A percentile compares a stretch with the other conserved stretches of the same genome.
Conservation (phyloP, 2,329 filamentous ascomycete genomes). For the Tolypocladium tropicale region DNA sequence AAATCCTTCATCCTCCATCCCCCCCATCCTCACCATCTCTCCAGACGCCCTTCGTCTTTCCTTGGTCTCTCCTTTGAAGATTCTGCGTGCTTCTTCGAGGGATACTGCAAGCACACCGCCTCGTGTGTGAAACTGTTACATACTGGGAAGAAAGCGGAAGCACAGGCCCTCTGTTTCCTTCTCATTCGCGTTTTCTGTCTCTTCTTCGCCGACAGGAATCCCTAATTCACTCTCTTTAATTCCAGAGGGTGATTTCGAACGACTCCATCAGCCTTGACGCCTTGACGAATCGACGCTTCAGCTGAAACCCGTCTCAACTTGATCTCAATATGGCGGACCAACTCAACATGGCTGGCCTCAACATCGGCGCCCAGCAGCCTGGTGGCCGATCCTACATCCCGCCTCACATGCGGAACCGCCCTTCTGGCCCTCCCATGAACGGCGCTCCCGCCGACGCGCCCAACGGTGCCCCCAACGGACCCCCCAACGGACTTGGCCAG, state of each 20-base stretch:
- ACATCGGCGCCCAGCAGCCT: conserved; percentile 37
- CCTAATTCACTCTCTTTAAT: conserved; percentile 15
- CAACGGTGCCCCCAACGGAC: conserved; percentile 11
- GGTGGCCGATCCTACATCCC: conserved; percentile 65
- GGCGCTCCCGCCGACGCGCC: conserved; percentile 2
- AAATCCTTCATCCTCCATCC: conserved; percentile 20
- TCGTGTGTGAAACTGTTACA: conserved; percentile 13
- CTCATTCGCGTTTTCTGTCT: conserved; percentile 17
- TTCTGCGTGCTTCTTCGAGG: conserved; percentile 32
- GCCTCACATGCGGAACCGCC: conserved; percentile 62
- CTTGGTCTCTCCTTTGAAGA: conserved; percentile 38
- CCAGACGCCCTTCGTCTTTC: conserved; percentile 24
- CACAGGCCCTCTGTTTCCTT: conserved; percentile 23
- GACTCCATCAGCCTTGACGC: conserved; percentile 5
- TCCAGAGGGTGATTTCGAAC: conserved; percentile 18
- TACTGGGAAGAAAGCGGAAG: conserved; percentile 19
- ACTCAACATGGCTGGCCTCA: conserved; percentile 71
- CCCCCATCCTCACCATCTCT: conserved; percentile 17
- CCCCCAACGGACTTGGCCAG: conserved; percentile 27
- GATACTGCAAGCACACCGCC: conserved; percentile 21
- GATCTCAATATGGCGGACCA: conserved; percentile 64
- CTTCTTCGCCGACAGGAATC: conserved; percentile 17
- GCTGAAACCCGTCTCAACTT: conserved; percentile 9
- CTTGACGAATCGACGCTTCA: conserved; percentile 5
- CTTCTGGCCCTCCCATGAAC: conserved; percentile 8